Percentiles rank a stretch among this genome's conserved stretches.
Conservation (phyloP, 805 yeast species). For the Yarrowia osloensis region DNA sequence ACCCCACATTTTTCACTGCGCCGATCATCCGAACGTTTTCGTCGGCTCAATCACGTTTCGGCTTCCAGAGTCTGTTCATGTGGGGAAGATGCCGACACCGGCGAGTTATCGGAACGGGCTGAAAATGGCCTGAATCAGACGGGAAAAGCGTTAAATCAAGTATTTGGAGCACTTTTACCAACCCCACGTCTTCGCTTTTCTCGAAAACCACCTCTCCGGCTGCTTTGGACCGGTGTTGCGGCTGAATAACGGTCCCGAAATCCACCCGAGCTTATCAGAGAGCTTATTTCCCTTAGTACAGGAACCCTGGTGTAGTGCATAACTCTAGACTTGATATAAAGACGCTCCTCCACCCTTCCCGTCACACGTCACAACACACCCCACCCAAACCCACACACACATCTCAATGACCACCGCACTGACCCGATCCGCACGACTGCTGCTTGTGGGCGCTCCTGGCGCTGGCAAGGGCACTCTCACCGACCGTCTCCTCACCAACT, state of each 20-base stretch:
- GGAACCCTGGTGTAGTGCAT: not conserved
- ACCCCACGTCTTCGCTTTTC: not conserved
- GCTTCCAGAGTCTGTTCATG: constrained; percentile 13
- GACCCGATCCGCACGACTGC: constrained; percentile 50
- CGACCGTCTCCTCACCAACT: constrained; percentile 56
- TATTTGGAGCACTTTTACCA: not conserved
- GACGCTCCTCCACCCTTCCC: not conserved
- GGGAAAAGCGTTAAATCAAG: not conserved
- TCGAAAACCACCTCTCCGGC: too few relatives aligned
- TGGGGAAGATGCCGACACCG: constrained; percentile 27
- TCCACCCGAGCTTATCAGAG: constrained; percentile 22
- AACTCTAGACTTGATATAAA: not conserved
- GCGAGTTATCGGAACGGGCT: not conserved
- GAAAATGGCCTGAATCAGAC: not conserved
- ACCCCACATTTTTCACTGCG: constrained; percentile 25
- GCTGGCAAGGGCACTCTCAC: constrained; percentile 94
- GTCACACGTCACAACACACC: not conserved
- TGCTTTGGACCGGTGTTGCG: not conserved
- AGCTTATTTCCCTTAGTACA: constrained; percentile 2
- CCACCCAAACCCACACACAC: not conserved
- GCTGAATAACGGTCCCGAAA: constrained; percentile 28
- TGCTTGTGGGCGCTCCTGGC: constrained; percentile 92
- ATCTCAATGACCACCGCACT: constrained; percentile 3
- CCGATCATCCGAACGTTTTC: constrained; percentile 28
- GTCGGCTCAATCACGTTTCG: constrained; percentile 26